phyloP scores from a whole-genome alignment of 2,329 filamentous ascomycete species.

The Atkinsonella hypoxylon region DNA sequence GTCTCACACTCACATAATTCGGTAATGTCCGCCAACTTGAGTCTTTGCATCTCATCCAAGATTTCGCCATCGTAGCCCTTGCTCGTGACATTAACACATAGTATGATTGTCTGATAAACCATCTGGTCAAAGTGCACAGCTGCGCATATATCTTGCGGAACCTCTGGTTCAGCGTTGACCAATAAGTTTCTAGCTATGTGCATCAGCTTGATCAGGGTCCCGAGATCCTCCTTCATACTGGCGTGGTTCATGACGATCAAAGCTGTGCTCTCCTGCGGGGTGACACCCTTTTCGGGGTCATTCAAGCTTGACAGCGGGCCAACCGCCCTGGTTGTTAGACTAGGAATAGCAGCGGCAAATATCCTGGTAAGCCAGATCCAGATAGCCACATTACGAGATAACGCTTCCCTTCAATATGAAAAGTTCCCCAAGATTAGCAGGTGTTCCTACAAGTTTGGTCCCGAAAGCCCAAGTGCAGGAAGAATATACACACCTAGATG shows the following conservation, averaged over 20 bases:
- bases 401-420: conserved; percentile 33
- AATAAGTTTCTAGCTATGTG: conserved; percentile 54
- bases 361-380: conserved; percentile 54
- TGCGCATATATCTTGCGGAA: conserved; percentile 53
- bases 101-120: conserved; percentile 52
- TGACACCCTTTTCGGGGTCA: conserved; percentile 43
- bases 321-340: conserved; percentile 46
- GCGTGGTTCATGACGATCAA: conserved; percentile 52
- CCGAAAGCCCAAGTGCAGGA: not conserved
- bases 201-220: conserved; percentile 54
- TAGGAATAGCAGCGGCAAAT: conserved; percentile 48
- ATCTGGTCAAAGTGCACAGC: conserved; percentile 54
- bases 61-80: conserved; percentile 56
- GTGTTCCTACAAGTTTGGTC: conserved; percentile 8
- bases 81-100: conserved; percentile 55
- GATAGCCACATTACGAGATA: conserved; percentile 51
- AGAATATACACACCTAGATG: conserved; percentile 38
- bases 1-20: conserved; percentile 41
- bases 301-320: conserved; percentile 41
- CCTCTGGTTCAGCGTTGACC: conserved; percentile 51
- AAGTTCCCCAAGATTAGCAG: not conserved
- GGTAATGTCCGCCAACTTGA: conserved; percentile 49
- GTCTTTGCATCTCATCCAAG: conserved; percentile 43
- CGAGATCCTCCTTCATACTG: conserved; percentile 48
- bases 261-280: conserved; percentile 49